phyloP scores from a whole-genome alignment of 208 protist genomes.

The Endotrypanum monterogeii region DNA sequence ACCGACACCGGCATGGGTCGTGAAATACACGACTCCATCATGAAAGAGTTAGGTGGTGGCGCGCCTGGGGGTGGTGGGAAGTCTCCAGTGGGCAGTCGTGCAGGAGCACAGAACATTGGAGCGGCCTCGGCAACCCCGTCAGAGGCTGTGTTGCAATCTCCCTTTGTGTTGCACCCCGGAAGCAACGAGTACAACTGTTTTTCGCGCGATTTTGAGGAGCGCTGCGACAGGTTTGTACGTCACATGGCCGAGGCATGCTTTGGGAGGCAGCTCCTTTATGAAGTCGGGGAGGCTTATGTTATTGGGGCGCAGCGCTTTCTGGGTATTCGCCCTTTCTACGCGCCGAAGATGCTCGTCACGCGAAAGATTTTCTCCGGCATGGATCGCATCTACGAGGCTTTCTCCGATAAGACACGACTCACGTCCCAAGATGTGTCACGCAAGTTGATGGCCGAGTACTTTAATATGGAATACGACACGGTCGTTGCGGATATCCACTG shows the following conservation, averaged over 20 bases:
- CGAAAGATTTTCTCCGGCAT: slow-evolving; percentile 69
- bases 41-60: slow-evolving; percentile 42
- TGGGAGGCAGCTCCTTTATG: slow-evolving; percentile 73
- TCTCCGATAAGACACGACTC: slow-evolving; percentile 49
- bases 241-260: slow-evolving; percentile 76
- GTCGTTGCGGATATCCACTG: slow-evolving; percentile 73
- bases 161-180: slow-evolving; percentile 45
- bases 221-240: slow-evolving; percentile 60
- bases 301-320: slow-evolving; percentile 81
- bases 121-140: neutral
- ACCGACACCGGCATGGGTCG: slow-evolving; percentile 2
- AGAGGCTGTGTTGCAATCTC: slow-evolving; percentile 17
- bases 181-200: slow-evolving; percentile 82
- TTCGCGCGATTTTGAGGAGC: slow-evolving; percentile 74
- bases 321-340: slow-evolving; percentile 77
- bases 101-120: neutral
- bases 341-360: slow-evolving; percentile 67
- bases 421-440: slow-evolving; percentile 39
- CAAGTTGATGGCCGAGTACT: slow-evolving; percentile 78
- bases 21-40: slow-evolving; percentile 42
- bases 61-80: slow-evolving; percentile 1
- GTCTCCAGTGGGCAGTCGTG: neutral
- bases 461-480: slow-evolving; percentile 86
- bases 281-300: slow-evolving; percentile 80
- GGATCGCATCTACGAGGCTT: slow-evolving; percentile 55